Conservation (phyloP, 305 asterid species). For the Solanum aculeatissimum region DNA sequence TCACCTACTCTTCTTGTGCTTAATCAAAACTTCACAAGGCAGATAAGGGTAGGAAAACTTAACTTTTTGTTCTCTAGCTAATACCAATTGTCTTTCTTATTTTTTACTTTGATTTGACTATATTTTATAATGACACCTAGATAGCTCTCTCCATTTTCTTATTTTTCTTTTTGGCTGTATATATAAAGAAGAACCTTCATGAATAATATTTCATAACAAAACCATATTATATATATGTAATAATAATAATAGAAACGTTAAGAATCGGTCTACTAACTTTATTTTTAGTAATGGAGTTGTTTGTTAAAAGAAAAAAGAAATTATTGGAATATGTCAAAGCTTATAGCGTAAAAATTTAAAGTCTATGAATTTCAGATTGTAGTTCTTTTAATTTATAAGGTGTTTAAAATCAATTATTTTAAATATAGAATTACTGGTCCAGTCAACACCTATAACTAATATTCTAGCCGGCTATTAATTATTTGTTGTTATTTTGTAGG, state of each 20-base stretch:
- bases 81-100: not conserved
- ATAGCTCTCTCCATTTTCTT: not conserved
- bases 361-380: too few species aligned
- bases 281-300: not conserved
- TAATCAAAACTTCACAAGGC: not conserved
- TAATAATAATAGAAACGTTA: not conserved
- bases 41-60: not conserved
- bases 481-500: too few species aligned
- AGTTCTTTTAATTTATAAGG: too few species aligned
- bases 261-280: not conserved
- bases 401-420: too few species aligned
- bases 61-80: not conserved
- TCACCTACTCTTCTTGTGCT: not conserved
- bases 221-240: constrained; percentile 23
- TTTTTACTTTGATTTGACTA: not conserved
- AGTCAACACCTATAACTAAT: too few species aligned
- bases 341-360: too few species aligned
- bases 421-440: too few species aligned
- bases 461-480: too few species aligned
- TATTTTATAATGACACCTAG: not conserved
- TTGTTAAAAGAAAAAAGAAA: not conserved
- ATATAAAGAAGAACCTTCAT: not conserved
- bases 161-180: not conserved
- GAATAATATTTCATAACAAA: not conserved
- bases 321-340: not conserved